These are phyloP conservation scores for Taiwanofungus camphoratus DNA, from an alignment of 1,284 basidiomycete species.

Conservation along the genomic window DNA sequence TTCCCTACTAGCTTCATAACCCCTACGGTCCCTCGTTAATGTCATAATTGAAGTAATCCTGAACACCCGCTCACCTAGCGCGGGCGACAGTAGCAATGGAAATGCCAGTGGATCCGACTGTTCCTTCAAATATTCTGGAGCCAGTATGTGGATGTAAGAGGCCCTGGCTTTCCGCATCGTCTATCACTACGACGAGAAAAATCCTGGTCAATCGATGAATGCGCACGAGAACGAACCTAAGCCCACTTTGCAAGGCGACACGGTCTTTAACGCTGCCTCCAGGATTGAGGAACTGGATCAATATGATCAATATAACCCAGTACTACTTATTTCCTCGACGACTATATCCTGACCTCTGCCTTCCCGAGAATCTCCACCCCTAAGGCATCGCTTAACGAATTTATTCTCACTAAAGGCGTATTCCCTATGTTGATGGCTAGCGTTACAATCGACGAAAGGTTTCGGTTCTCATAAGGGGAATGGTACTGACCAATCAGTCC, in stretches of 20 bases:
- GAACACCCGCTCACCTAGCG: slow-evolving; percentile 57
- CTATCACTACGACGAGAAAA: slow-evolving; percentile 61
- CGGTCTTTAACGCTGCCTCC: slow-evolving; percentile 98
- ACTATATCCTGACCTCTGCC: slow-evolving; percentile 63
- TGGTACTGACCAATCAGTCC: slow-evolving; percentile 72
- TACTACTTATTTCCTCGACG: background rate
- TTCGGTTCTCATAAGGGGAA: background rate
- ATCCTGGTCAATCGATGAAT: background rate
- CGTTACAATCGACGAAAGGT: background rate
- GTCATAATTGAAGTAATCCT: background rate
- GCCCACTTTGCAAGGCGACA: slow-evolving; percentile 83
- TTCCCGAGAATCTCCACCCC: slow-evolving; percentile 97
- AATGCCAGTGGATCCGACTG: slow-evolving; percentile 95
- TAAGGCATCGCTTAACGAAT: slow-evolving; percentile 83
- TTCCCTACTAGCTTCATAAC: slow-evolving; percentile 70
- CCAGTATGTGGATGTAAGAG: slow-evolving; percentile 83
- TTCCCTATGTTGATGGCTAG: slow-evolving; percentile 55
- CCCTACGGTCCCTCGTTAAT: slow-evolving; percentile 38
- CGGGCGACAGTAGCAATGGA: slow-evolving; percentile 90
- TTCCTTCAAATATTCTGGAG: slow-evolving; percentile 96
- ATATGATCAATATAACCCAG: background rate
- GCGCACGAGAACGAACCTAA: background rate
- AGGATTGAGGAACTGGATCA: slow-evolving; percentile 81
- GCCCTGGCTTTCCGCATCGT: slow-evolving; percentile 86
- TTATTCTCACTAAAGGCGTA: slow-evolving; percentile 90